A percentile compares a stretch with the other conserved stretches of the same genome.
Conservation (phyloP, 169 alveolate species). For the Toxoplasma gondii region DNA sequence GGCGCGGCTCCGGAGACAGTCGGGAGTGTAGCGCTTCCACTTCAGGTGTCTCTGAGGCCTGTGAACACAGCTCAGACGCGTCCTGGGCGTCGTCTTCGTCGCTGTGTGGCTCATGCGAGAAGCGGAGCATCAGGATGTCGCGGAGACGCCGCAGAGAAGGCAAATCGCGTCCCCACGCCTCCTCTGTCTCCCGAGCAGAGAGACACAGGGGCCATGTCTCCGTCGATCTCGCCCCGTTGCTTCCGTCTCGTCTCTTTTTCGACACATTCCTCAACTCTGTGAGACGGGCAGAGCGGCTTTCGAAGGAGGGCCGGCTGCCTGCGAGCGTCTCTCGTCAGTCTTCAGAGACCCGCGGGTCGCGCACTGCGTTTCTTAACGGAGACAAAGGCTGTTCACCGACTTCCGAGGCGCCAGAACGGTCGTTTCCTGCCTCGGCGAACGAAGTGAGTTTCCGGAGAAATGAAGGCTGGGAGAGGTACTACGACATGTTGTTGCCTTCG, state of each 20-base stretch:
- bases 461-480: neutral
- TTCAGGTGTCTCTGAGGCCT: neutral
- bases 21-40: no score
- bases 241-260: constrained; percentile 12
- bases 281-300: neutral
- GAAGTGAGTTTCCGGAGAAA: no score
- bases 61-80: neutral
- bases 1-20: no score
- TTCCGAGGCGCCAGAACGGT: neutral
- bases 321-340: neutral
- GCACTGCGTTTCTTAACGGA: neutral
- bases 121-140: neutral
- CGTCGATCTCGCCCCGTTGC: neutral
- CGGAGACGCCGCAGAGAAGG: neutral
- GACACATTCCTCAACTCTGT: constrained; percentile 35
- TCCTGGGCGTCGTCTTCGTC: neutral
- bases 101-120: neutral
- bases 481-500: neutral
- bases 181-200: neutral
- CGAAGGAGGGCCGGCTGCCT: neutral
- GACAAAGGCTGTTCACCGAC: neutral
- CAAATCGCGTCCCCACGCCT: neutral
- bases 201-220: neutral
- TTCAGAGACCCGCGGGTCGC: neutral
- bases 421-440: neutral